Base-by-base conservation (phyloP, 2,329 filamentous ascomycete genomes). In the Xylaria sp. region DNA sequence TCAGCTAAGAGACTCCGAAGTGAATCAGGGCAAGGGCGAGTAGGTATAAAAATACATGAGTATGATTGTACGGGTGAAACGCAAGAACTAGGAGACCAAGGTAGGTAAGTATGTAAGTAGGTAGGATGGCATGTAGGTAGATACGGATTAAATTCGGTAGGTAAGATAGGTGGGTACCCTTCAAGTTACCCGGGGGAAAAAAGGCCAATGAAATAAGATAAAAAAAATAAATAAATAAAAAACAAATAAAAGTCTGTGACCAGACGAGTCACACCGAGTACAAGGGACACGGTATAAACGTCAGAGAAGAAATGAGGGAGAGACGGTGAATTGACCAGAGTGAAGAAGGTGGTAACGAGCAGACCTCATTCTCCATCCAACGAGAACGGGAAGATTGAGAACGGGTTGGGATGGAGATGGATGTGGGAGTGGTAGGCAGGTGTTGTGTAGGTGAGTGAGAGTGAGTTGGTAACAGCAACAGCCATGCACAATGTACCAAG, bases 1-100 rank as follows among this genome's bases (percentile, higher is more conserved):
- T 73, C 60, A 72, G 70, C 64, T 68, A 68, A 63, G 51, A 57
- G 42, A 46, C 13, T 54, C 50, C 50, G 13, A 47, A 18, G 50
- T 52, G 37, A 52, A 46, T 34, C 46, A 48, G 37, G 39, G 52
- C 13, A 18, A 47, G n/a, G 16, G 44, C 54, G 50, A 13, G 18
- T 23, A 18, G 53, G 34, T 19, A n/a, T 23, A 19, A 47, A 42
- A 39, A 18, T 53, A 48, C 34, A 39, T 30, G n/a, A 57, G 52
- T 39, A 49, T 44, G 53, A 47, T 30, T 34, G 19, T 39, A 39
- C 19, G 16, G 19, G 51, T 54, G 57, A 46, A 59, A 54, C 57
- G 46, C 39, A 51, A 9, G 55, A 44, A 52, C 34, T 6, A 5
- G 35, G 42, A 51, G 19, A 54, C 11, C 18, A 48, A 51, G 46